phyloP scores from a whole-genome alignment of 169 alveolate species.

The Eimeria mitis region DNA sequence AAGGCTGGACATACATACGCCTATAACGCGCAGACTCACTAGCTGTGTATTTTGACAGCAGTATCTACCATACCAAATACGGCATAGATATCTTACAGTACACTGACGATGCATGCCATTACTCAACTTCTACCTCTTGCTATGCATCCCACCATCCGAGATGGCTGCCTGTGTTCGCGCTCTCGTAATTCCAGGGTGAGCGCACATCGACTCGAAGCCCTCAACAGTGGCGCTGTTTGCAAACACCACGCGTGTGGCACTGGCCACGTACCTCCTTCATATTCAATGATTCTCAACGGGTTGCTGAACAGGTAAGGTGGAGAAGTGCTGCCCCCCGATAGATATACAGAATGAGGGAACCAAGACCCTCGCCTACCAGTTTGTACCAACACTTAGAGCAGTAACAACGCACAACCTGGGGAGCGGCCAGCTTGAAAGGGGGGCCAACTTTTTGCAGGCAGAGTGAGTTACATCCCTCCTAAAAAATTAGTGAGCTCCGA shows the following conservation, averaged over 20 bases:
- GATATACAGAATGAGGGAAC: neutral
- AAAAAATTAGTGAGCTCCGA: neutral
- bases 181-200: neutral
- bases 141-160: neutral
- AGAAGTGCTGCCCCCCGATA: neutral
- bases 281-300: neutral
- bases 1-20: neutral
- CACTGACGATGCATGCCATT: neutral
- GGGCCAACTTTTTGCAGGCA: neutral
- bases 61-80: neutral
- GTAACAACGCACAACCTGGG: constrained; percentile 15
- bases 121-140: neutral
- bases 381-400: neutral
- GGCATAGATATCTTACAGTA: neutral
- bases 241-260: neutral
- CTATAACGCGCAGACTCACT: neutral
- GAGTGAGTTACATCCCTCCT: neutral
- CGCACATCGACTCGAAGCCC: neutral
- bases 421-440: neutral
- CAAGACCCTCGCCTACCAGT: neutral
- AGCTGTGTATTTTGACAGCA: neutral
- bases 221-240: neutral
- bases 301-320: neutral
- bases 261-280: constrained; percentile 11
- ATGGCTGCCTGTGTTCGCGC: neutral